Conservation (phyloP, 2,329 filamentous ascomycete genomes). For the Cladophialophora chaetospira region DNA sequence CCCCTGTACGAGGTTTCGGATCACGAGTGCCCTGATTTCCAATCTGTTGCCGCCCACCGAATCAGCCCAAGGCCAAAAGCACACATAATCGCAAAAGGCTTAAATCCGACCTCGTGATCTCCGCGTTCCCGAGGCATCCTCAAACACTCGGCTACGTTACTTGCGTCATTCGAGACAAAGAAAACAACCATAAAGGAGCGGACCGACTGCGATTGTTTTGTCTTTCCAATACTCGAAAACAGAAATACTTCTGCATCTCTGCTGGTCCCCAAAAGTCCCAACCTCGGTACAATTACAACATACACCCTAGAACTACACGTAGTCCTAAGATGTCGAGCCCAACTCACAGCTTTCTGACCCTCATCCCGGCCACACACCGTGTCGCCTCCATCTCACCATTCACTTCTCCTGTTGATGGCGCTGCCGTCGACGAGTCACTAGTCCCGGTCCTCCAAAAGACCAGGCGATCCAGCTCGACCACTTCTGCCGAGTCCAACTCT, state of each 20-base stretch:
- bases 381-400: constrained; percentile 21
- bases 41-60: constrained; percentile 7
- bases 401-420: constrained; percentile 10
- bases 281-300: constrained; percentile 1
- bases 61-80: not conserved
- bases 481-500: constrained; percentile 27
- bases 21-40: constrained; percentile 12
- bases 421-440: constrained; percentile 18
- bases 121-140: constrained; percentile 16
- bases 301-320: not conserved
- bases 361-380: constrained; percentile 27
- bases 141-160: constrained; percentile 17
- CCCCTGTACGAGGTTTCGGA: not conserved
- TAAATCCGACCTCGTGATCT: constrained; percentile 19
- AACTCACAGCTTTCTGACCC: constrained; percentile 27
- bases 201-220: constrained; percentile 8
- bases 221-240: constrained; percentile 1
- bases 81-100: constrained; percentile 1
- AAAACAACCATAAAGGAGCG: constrained; percentile 19
- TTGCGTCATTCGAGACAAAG: constrained; percentile 28
- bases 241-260: not conserved
- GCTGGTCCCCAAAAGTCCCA: no score
- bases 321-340: constrained; percentile 26
- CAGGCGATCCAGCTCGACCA: constrained; percentile 31
- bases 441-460: constrained; percentile 29